These are phyloP conservation scores for Cyberlindnera misumaiensis DNA, from an alignment of 805 yeast species.

Conservation along the genomic window DNA sequence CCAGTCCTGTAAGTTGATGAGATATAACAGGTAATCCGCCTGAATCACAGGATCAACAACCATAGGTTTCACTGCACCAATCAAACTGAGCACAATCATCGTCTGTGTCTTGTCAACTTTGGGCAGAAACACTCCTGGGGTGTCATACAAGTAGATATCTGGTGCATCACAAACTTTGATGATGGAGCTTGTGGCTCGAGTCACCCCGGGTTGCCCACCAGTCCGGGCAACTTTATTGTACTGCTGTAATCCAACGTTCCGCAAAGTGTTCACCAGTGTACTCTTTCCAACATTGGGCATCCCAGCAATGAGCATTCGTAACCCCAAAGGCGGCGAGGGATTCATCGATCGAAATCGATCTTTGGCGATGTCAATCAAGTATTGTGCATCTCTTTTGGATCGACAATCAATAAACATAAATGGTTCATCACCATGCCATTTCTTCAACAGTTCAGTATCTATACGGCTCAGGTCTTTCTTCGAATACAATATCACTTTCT, in stretches of 20 bases:
- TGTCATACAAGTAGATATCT: conserved; percentile 68
- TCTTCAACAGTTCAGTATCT: conserved; percentile 29
- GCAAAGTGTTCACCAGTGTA: conserved; percentile 68
- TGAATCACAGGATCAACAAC: conserved; percentile 78
- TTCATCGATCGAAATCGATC: conserved; percentile 37
- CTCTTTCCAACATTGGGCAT: conserved; percentile 99
- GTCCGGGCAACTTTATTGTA: conserved; percentile 71
- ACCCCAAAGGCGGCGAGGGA: conserved; percentile 81
- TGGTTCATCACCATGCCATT: conserved; percentile 44
- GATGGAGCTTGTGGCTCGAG: conserved; percentile 69
- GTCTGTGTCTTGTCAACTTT: conserved; percentile 55
- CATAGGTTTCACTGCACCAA: conserved; percentile 66
- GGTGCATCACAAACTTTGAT: conserved; percentile 59
- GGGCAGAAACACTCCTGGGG: conserved; percentile 91
- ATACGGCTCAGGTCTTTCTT: conserved; percentile 60
- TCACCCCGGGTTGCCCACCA: conserved; percentile 88
- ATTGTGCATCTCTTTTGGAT: conserved; percentile 39
- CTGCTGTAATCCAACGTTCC: conserved; percentile 31
- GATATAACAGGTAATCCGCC: conserved; percentile 76
- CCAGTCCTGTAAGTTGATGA: conserved; percentile 55
- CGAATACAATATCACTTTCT: conserved; percentile 64
- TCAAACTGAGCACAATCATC: conserved; percentile 66
- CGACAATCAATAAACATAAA: conserved; percentile 57
- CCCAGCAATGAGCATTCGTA: conserved; percentile 72
- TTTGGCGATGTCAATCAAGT: conserved; percentile 43